A percentile compares a stretch with the other conserved stretches of the same genome.
Conservation (phyloP, 257 asterid genomes). For the Nicotiana obtusifolia region DNA sequence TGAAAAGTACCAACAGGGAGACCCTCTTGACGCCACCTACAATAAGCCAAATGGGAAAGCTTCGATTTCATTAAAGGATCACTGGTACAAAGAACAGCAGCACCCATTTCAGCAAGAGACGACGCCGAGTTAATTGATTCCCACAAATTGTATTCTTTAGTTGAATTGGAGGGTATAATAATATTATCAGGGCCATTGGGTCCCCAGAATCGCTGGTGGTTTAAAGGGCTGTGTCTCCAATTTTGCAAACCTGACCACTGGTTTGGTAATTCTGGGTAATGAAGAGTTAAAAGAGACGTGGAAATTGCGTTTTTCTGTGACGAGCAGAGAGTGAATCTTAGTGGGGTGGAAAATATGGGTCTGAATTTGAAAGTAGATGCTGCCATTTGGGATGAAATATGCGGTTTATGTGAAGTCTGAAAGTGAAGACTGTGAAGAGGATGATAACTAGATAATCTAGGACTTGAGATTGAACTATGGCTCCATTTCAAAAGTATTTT, state of each 20-base stretch:
- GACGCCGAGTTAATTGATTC: conserved; percentile 29
- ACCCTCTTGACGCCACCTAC: conserved; percentile 55
- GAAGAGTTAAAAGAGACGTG: conserved; percentile 22
- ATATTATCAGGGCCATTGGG: conserved; percentile 48
- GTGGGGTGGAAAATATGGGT: not conserved
- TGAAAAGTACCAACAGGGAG: conserved; percentile 61
- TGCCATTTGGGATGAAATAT: not conserved
- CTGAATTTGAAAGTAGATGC: not conserved
- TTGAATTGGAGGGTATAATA: not conserved
- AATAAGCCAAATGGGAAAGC: conserved; percentile 70
- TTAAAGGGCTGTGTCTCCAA: conserved; percentile 68
- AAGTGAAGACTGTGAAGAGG: too few species aligned
- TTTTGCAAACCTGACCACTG: conserved; percentile 78
- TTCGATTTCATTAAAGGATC: conserved; percentile 71
- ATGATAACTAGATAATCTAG: too few species aligned
- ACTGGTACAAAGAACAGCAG: conserved; percentile 57
- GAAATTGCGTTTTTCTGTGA: conserved; percentile 18
- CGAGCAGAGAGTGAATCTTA: conserved; percentile 14
- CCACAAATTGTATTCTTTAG: conserved; percentile 15
- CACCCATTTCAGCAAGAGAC: conserved; percentile 88
- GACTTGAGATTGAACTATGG: too few species aligned
- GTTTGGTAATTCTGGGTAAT: conserved; percentile 35
- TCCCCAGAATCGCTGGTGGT: conserved; percentile 74
- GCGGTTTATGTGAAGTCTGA: not conserved
- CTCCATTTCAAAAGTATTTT: too few species aligned